Evolutionary conservation across 2,329 filamentous ascomycete species (phyloP), one percentile per base, ranked within the genome.

Genomic region (Fusarium kyushuense): DNA sequence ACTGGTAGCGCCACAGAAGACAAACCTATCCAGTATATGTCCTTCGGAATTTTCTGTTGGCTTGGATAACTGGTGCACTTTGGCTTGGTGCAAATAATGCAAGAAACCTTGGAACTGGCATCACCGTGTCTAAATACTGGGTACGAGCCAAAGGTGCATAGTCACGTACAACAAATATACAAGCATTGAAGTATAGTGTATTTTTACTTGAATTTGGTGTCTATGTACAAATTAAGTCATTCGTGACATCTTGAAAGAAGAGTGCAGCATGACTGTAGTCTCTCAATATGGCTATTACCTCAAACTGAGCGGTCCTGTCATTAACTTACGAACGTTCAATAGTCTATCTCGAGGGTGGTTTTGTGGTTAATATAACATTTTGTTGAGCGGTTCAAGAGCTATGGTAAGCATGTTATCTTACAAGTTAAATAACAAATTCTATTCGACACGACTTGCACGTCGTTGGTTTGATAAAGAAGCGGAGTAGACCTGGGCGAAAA

Each of bases 401-500:
- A 21, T 17, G 13, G 11, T 6, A 17, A 23, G 12, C 25, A 14
- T 33, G 14, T 21, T 17, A 35, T 8, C 14, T 17, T 17, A n/a
- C n/a, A 16, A 13, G 29, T 27, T 3, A 27, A 6, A 41, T 30
- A 62, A 14, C 35, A 29, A 23, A 14, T n/a, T 43, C 11, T 42
- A 27, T 30, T 21, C 21, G 19, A 41, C 32, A 8, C n/a, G 13
- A 19, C 25, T 36, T 59, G 21, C 27, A 65, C 47, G 46, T 65
- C n/a, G 33, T 36, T n/a, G n/a, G 14, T 43, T 17, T 30, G 41
- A 41, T 63, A 30, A 23, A 13, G 29, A 41, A 36, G 42, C 33
- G 41, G 30, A 53, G 53, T 36, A 53, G 35, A 32, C 7, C 36
- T 30, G 30, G 21, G 19, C 27, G 13, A n/a, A 16, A 32, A 38